Evolutionary conservation across 768 basidiomycete genomes (phyloP), one percentile per base, ranked within the genome.

Genomic region (Cystobasidium tubakii): DNA sequence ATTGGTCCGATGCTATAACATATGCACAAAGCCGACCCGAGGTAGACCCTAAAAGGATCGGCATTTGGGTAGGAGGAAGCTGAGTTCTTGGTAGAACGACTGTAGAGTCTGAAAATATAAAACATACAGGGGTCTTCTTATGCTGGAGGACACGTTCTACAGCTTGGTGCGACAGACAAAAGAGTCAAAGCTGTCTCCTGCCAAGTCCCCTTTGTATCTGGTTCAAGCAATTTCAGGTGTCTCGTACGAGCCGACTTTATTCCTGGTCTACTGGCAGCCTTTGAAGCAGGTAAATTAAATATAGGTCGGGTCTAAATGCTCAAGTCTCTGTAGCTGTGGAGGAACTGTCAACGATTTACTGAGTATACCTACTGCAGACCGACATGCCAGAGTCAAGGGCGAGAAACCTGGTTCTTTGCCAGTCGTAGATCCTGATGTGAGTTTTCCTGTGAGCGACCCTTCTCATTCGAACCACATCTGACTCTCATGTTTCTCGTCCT

Each of bases 381-480:
- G 46, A 15, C 46, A 50, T 50, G 46, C 46, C 3, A 50, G 46
- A 50, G 46, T 19, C 7, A 15, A 50, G n/a, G 46, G 46, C 7
- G 46, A 50, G 46, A 50, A 50, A 50, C 46, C 46, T 50, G 46
- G 46, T n/a, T 50, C 46, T n/a, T 50, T 50, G n/a, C 46, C 46
- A 50, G 46, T 50, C n/a, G 46, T 50, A 9, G 46, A 50, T 21
- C 46, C 46, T 12, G 46, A 50, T 50, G 46, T 50, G 46, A 21
- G 46, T 50, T 19, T n/a, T n/a, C n/a, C n/a, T n/a, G n/a, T n/a
- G n/a, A n/a, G n/a, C n/a, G n/a, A n/a, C n/a, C n/a, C n/a, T n/a
- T n/a, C n/a, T n/a, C n/a, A n/a, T n/a, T n/a, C n/a, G n/a, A n/a
- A n/a, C n/a, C n/a, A n/a, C n/a, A 50, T 17, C 46, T 50, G 7